Base-by-base conservation (phyloP, 768 basidiomycete genomes). In the Leccinum fibrillosum region DNA sequence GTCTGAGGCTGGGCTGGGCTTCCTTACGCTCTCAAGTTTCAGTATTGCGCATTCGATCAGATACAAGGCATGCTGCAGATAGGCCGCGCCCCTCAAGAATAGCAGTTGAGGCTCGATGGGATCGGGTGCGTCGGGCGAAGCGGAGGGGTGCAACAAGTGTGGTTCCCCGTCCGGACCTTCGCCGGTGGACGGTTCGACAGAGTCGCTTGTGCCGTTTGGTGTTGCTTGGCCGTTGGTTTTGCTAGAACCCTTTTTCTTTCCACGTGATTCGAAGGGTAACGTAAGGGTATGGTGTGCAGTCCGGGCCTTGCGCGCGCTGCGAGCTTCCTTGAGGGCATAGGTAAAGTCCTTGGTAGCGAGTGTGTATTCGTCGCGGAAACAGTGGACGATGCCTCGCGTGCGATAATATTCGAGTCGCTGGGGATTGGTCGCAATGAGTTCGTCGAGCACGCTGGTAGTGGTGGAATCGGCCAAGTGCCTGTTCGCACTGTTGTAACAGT, bases 401-500 rank as follows among this genome's bases (percentile, higher is more conserved):
- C 93, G 85, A 67, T 84, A 89, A 70, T 89, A 93, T 72, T 94
- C 91, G 34, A 94, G 81, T 19, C 84, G 82, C 58, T 92, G 86
- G 0, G 93, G 93, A 59, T 86, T 74, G 17, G 77, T 73, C 1
- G 82, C 79, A 58, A 94, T 93, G 55, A 95, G 82, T 59, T 87
- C 85, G 63, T 95, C 91, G 50, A 95, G 74, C 19, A 90, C 78
- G n/a, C 79, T 77, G 8, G 91, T 90, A 2, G 85, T 85, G 0
- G 91, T 92, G 5, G 88, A 91, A 66, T 93, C 88, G 42, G 92
- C 90, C 57, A 94, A 77, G 74, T 94, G 92, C 62, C 92, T 92
- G 64, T 61, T 59, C 9, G 64, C 53, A 57, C 68, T 66, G 57
- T 56, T 61, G 57, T 51, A 67, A 68, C 23, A 35, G 61, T 66